Conservation (phyloP, 2,329 filamentous ascomycete genomes). For the Paracoccidioides lutzii region DNA sequence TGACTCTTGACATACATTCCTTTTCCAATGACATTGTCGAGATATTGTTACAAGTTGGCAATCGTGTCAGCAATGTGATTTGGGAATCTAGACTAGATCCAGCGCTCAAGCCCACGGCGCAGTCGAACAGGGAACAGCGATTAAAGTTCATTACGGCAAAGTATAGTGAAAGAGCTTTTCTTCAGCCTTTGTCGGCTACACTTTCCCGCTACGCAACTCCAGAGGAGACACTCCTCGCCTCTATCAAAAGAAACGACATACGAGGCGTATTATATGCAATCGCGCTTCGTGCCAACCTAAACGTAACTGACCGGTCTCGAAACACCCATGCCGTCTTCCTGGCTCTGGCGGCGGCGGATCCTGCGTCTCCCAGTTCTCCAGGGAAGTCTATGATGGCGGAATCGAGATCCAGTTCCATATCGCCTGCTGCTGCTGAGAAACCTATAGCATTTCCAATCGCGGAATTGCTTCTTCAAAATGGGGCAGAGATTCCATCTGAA, state of each 20-base stretch:
- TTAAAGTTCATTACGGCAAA: conserved; percentile 93
- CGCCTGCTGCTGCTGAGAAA: conserved; percentile 27
- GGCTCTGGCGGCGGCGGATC: conserved; percentile 83
- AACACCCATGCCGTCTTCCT: conserved; percentile 83
- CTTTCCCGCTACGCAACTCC: conserved; percentile 63
- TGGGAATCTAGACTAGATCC: conserved; percentile 82
- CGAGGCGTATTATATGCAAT: conserved; percentile 85
- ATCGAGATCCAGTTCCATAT: conserved; percentile 24
- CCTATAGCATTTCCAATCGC: conserved; percentile 70
- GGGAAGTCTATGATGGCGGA: conserved; percentile 6
- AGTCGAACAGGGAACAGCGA: conserved; percentile 76
- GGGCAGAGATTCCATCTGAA: conserved; percentile 66
- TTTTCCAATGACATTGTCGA: conserved; percentile 97
- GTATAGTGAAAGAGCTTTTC: conserved; percentile 72
- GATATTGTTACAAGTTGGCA: conserved; percentile 78
- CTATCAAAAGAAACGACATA: conserved; percentile 93
- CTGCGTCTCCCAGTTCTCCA: conserved; percentile 50
- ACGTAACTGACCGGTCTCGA: conserved; percentile 70
- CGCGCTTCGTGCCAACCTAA: conserved; percentile 75
- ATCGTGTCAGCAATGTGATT: conserved; percentile 88
- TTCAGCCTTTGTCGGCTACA: conserved; percentile 59
- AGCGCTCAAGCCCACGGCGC: conserved; percentile 57
- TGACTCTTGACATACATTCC: conserved; percentile 88
- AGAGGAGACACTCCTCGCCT: conserved; percentile 80
- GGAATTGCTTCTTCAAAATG: conserved; percentile 85